Evolutionary conservation across 352 stramenopile species (phyloP).

Genomic region (Phytophthora foliorum): DNA sequence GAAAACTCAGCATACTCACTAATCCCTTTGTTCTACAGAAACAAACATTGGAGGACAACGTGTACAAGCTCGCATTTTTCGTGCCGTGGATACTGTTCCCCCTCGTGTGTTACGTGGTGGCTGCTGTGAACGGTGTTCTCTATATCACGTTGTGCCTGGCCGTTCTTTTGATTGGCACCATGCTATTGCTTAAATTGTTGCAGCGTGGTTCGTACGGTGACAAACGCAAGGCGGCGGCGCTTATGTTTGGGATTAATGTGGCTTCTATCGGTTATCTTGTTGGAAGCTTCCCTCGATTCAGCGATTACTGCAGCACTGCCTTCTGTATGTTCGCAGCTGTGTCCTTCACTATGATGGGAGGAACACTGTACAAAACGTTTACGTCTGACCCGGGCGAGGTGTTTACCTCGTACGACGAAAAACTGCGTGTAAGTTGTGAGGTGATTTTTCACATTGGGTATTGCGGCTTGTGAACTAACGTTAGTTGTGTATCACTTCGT

Average conservation of each 20-base stretch:
- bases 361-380: slow-evolving; percentile 67
- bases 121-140: slow-evolving; percentile 39
- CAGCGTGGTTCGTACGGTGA: slow-evolving; percentile 75
- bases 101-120: slow-evolving; percentile 49
- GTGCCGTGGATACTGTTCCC: slow-evolving; percentile 78
- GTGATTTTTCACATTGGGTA: background rate
- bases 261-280: slow-evolving; percentile 75
- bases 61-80: slow-evolving; percentile 82
- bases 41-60: slow-evolving; percentile 63
- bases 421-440: slow-evolving; percentile 55
- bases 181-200: slow-evolving; percentile 60
- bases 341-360: slow-evolving; percentile 50
- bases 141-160: slow-evolving; percentile 51
- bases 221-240: slow-evolving; percentile 75
- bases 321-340: slow-evolving; percentile 37
- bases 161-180: slow-evolving; percentile 42
- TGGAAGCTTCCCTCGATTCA: slow-evolving; percentile 51
- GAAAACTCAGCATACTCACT: background rate
- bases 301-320: slow-evolving; percentile 33
- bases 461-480: background rate
- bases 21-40: slow-evolving; percentile 42
- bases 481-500: background rate
- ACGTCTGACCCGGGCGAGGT: slow-evolving; percentile 69
- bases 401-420: slow-evolving; percentile 74
- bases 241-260: slow-evolving; percentile 84